These are phyloP conservation scores for Phytophthora pinifolia DNA, from an alignment of 352 stramenopile genomes.

Conservation along the genomic window DNA sequence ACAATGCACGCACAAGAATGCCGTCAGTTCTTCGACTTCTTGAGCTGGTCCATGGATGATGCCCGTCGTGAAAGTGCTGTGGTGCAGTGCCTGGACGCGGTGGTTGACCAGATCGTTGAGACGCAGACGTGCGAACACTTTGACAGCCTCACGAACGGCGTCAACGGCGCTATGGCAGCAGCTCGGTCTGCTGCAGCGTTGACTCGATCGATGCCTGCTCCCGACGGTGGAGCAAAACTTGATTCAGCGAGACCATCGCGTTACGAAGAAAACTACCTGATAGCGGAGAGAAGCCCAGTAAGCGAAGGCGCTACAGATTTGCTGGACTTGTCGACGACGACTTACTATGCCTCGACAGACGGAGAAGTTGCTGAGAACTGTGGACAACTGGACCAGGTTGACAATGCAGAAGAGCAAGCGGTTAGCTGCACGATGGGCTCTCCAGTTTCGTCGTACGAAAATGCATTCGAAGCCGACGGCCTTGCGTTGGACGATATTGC, in stretches of 20 bases:
- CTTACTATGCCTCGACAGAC: conserved; percentile 15
- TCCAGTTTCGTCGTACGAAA: too few relatives aligned
- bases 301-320: conserved; percentile 6
- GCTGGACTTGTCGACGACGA: conserved; percentile 22
- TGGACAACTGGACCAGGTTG: background rate
- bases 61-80: conserved; percentile 30
- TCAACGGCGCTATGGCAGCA: conserved; percentile 8
- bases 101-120: conserved; percentile 38
- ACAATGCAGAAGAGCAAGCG: background rate
- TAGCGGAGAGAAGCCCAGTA: background rate
- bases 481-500: too few relatives aligned
- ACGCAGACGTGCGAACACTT: conserved; percentile 18
- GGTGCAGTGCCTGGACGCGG: conserved; percentile 22
- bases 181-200: conserved; percentile 3
- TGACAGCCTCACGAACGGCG: conserved; percentile 9
- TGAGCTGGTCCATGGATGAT: conserved; percentile 45
- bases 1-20: conserved; percentile 49
- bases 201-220: background rate
- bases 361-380: background rate
- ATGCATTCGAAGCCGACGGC: too few relatives aligned
- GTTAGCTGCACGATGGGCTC: too few relatives aligned
- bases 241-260: background rate
- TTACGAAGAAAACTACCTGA: background rate
- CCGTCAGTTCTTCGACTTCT: conserved; percentile 52
- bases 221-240: background rate